Percentiles rank a stretch among this genome's conserved stretches.
Evolutionary conservation across 768 basidiomycete genomes (phyloP).

Genomic region (Termitomyces sp.): DNA sequence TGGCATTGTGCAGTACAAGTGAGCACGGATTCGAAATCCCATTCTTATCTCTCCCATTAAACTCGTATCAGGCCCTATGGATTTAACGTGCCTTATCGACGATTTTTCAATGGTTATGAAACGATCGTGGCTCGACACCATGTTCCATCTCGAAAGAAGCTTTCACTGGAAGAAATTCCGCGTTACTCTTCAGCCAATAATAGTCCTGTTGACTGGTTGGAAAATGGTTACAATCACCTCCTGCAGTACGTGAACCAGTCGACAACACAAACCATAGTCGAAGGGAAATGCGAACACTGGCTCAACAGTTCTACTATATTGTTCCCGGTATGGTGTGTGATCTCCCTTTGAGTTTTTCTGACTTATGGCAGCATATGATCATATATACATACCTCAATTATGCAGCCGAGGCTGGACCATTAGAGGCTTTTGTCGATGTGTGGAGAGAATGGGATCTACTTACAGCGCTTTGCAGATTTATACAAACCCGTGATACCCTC

Average conservation of each 20-base stretch:
- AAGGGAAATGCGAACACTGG: not conserved
- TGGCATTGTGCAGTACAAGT: slow-evolving; percentile 99
- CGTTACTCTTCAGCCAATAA: not conserved
- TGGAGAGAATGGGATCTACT: not conserved
- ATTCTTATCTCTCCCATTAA: not conserved
- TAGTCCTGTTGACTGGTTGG: not conserved
- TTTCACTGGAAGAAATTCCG: too few relatives aligned
- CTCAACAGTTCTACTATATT: too few relatives aligned
- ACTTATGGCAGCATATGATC: not conserved
- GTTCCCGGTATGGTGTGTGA: too few relatives aligned
- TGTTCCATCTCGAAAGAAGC: too few relatives aligned
- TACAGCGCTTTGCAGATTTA: not conserved
- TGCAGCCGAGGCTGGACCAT: too few relatives aligned
- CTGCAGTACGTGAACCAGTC: too few relatives aligned
- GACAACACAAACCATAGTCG: too few relatives aligned
- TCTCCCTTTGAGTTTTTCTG: too few relatives aligned
- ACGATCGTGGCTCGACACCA: slow-evolving; percentile 60
- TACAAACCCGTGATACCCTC: not conserved
- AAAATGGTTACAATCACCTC: too few relatives aligned
- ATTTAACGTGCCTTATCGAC: slow-evolving; percentile 75
- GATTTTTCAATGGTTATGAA: slow-evolving; percentile 76
- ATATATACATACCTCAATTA: too few relatives aligned
- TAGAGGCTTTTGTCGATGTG: too few relatives aligned
- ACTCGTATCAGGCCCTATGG: slow-evolving; percentile 70
- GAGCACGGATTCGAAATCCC: slow-evolving; percentile 24